Base-by-base conservation (phyloP, 2,329 filamentous ascomycete genomes). In the Chaetomiaceae sp. region DNA sequence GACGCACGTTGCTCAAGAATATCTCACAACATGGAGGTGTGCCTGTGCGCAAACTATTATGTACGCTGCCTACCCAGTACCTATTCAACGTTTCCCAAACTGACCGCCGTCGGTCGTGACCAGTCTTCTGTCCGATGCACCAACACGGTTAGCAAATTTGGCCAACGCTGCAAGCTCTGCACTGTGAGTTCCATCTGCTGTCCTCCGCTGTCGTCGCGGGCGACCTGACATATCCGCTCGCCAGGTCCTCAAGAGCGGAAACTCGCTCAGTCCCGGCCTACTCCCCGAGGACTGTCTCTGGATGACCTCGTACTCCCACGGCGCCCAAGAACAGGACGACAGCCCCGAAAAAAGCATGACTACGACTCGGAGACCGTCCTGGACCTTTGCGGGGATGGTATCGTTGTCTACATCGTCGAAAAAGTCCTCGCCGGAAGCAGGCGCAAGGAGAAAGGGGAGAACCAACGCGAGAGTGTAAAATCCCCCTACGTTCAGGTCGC, bases 21-120 rank as follows among this genome's bases (percentile, higher is more conserved):
- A 27, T 33, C 30, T 33, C 10, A 5, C 37, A 48, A 25, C 3
- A 62, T 61, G 60, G 46, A 56, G 11, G 50, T 49, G 10, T 70
- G 65, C 59, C 70, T 70, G 46, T 71, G 68, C 53, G 66, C 69
- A 45, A 71, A 70, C 56, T 71, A 69, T 61, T 71, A 71, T 49
- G 69, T 70, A 60, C 5, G 49, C 21, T 49, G 27, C 9, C 21
- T 20, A 20, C n/a, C n/a, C n/a, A n/a, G n/a, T n/a, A n/a, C n/a
- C n/a, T n/a, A n/a, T n/a, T n/a, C n/a, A n/a, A n/a, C n/a, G n/a
- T n/a, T n/a, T n/a, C n/a, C n/a, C n/a, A 20, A 33, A 20, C 56
- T 62, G 27, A 64, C 44, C 20, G 14, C 10, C 16, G 14, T 16
- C 14, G n/a, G 8, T 14, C 10, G 6, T 11, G 11, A 8, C 10